phyloP scores from a whole-genome alignment of 2,329 filamentous ascomycete genomes.

The Verticillium albo-atrum region DNA sequence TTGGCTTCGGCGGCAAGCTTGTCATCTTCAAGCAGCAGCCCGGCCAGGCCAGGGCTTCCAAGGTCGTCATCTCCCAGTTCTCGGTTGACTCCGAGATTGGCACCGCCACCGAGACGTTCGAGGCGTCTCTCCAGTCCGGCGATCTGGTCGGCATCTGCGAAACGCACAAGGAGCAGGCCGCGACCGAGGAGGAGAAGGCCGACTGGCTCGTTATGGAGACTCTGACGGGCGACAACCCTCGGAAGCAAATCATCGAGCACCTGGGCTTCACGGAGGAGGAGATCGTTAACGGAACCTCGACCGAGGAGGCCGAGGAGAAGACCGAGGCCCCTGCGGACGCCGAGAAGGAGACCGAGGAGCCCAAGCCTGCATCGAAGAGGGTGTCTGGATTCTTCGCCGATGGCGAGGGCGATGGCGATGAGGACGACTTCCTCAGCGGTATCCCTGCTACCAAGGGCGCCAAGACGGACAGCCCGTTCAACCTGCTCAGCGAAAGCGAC shows the following conservation, averaged over 20 bases:
- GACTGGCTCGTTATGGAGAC: slow-evolving; percentile 96
- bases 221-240: slow-evolving; percentile 77
- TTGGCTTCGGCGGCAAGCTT: slow-evolving; percentile 93
- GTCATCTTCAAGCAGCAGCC: slow-evolving; percentile 65
- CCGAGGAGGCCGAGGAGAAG: slow-evolving; percentile 19
- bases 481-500: slow-evolving; percentile 80
- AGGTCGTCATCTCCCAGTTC: slow-evolving; percentile 80
- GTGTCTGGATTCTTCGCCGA: slow-evolving; percentile 79
- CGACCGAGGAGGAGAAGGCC: slow-evolving; percentile 85
- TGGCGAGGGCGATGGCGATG: slow-evolving; percentile 58
- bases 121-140: slow-evolving; percentile 72
- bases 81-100: slow-evolving; percentile 82
- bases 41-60: slow-evolving; percentile 66
- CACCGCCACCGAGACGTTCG: slow-evolving; percentile 80
- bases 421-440: slow-evolving; percentile 78
- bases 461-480: slow-evolving; percentile 92
- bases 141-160: slow-evolving; percentile 77
- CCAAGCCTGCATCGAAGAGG: slow-evolving; percentile 56
- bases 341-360: slow-evolving; percentile 24
- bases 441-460: slow-evolving; percentile 84
- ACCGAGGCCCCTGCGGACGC: slow-evolving; percentile 16
- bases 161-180: slow-evolving; percentile 67
- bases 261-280: slow-evolving; percentile 76
- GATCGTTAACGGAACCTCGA: slow-evolving; percentile 42
- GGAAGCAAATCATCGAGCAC: slow-evolving; percentile 80